Conservation (phyloP, 108 stramenopile genomes). For the Chaetoceros muelleri region DNA sequence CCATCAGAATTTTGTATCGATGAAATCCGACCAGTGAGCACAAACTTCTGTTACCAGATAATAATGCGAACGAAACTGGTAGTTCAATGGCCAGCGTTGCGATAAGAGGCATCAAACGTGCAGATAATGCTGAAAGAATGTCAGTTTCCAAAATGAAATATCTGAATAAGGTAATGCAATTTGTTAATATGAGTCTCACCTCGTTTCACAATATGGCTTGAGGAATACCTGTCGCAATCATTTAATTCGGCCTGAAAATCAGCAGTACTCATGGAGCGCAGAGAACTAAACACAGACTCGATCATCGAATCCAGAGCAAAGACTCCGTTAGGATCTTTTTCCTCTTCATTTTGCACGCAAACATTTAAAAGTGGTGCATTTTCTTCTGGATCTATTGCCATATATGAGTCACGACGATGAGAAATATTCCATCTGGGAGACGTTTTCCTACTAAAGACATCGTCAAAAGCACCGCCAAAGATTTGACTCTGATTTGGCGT, state of each 20-base stretch:
- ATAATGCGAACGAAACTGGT: constrained; percentile 47
- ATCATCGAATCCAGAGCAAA: constrained; percentile 7
- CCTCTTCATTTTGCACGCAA: background rate
- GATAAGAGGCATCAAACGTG: constrained; percentile 40
- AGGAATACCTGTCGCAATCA: constrained; percentile 19
- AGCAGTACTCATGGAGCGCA: constrained; percentile 17
- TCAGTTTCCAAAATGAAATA: no score
- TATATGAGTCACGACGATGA: constrained; percentile 1
- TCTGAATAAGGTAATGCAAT: no score
- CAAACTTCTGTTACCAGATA: constrained; percentile 42
- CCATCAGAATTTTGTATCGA: constrained; percentile 40
- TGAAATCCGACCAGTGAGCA: constrained; percentile 40
- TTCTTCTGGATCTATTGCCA: background rate
- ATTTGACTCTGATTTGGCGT: background rate
- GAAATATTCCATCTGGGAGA: background rate
- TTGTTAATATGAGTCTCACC: no score
- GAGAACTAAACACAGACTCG: constrained; percentile 31
- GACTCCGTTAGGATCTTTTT: constrained; percentile 6
- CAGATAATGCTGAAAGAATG: constrained; percentile 45
- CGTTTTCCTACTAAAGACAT: background rate
- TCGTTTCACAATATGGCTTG: no score
- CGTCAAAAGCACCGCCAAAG: background rate
- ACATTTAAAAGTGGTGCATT: background rate
- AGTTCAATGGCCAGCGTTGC: constrained; percentile 51
- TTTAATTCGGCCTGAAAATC: constrained; percentile 13